Evolutionary conservation across 495 filamentous ascomycete species (phyloP).

Genomic region (Cetradonia linearis): DNA sequence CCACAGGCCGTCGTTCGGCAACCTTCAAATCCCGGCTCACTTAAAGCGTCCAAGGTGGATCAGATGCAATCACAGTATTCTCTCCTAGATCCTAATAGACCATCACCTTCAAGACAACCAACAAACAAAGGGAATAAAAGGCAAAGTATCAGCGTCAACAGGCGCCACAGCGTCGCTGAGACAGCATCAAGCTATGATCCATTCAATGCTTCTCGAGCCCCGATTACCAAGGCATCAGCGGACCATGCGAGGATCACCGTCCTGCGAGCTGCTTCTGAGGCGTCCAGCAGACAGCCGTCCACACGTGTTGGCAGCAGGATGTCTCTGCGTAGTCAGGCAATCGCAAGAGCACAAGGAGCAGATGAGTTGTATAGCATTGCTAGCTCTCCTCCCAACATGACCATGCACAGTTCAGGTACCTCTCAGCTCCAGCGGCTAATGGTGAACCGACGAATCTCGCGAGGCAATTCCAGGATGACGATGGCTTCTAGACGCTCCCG

Average conservation of each 20-base stretch:
- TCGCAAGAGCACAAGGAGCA: conserved; percentile 13
- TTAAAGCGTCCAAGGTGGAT: conserved; percentile 30
- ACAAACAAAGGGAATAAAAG: conserved; percentile 25
- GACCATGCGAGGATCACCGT: conserved; percentile 56
- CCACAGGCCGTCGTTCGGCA: conserved; percentile 23
- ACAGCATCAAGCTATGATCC: conserved; percentile 68
- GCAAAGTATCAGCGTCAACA: conserved; percentile 32
- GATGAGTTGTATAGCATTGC: conserved; percentile 20
- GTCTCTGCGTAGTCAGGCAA: conserved; percentile 18
- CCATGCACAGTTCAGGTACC: conserved; percentile 15
- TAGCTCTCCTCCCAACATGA: conserved; percentile 19
- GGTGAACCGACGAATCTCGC: conserved; percentile 19
- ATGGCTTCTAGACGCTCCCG: conserved; percentile 38
- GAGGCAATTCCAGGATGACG: conserved; percentile 18
- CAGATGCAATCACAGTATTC: conserved; percentile 59
- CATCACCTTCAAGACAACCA: conserved; percentile 21
- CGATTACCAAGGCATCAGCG: conserved; percentile 27
- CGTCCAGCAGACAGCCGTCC: conserved; percentile 16
- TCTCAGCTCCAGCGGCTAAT: conserved; percentile 15
- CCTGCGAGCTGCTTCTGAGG: conserved; percentile 37
- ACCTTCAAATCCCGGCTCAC: conserved; percentile 40
- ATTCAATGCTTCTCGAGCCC: conserved; percentile 55
- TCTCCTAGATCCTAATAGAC: conserved; percentile 53
- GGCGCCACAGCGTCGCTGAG: conserved; percentile 37
- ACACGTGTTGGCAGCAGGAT: conserved; percentile 15